Percentiles rank a stretch among this genome's conserved stretches.
These are phyloP conservation scores for Ganoderma leucocontextum DNA, from an alignment of 1,284 basidiomycete genomes.

Conservation along the genomic window DNA sequence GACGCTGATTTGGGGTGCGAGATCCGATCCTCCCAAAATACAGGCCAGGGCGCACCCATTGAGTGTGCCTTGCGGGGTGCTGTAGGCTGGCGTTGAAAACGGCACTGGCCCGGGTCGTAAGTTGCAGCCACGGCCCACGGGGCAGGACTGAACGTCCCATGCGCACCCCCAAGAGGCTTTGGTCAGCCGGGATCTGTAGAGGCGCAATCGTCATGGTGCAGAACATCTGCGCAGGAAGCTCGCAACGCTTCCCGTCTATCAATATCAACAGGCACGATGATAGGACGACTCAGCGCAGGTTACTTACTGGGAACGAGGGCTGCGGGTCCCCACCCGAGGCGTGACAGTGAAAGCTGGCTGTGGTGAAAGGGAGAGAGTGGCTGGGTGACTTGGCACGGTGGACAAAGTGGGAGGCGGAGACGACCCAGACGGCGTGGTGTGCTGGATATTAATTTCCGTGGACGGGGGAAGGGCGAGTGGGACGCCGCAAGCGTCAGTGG, in stretches of 20 bases:
- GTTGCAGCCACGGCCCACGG: slow-evolving; percentile 1
- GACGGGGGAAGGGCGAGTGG: background rate
- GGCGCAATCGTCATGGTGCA: slow-evolving; percentile 5
- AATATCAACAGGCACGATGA: slow-evolving; percentile 2
- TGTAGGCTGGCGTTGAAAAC: slow-evolving; percentile 9
- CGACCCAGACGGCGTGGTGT: background rate
- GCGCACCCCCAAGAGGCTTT: background rate
- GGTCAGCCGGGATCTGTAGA: slow-evolving; percentile 1
- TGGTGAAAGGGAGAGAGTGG: background rate
- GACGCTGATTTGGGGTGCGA: slow-evolving; percentile 3
- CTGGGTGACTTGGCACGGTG: background rate
- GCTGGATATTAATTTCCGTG: slow-evolving; percentile 4
- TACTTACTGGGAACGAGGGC: background rate
- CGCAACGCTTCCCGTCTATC: slow-evolving; percentile 5
- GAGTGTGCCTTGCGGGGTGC: slow-evolving; percentile 13
- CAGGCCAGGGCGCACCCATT: background rate
- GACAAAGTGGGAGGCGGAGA: background rate
- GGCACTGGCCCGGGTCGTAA: background rate
- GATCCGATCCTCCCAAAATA: background rate
- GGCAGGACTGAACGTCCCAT: background rate
- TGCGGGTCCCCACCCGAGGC: background rate
- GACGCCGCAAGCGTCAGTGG: background rate
- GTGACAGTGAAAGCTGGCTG: background rate
- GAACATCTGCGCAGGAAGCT: background rate
- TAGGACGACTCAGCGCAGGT: background rate